These are phyloP conservation scores for Camellia granthamiana DNA, from an alignment of 148 eudicot genomes.

Conservation along the genomic window DNA sequence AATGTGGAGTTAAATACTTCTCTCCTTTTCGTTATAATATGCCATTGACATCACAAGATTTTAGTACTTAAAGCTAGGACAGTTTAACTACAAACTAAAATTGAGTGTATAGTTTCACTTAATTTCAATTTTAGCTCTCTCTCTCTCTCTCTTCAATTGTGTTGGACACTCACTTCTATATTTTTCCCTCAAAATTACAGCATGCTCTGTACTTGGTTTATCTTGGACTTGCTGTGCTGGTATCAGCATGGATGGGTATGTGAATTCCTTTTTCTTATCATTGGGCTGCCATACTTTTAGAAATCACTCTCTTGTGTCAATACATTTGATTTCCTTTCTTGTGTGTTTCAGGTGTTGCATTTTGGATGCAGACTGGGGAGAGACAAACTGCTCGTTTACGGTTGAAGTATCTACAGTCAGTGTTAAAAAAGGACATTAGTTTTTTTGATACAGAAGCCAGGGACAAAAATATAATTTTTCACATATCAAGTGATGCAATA, in stretches of 20 bases:
- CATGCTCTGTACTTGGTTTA: constrained; percentile 63
- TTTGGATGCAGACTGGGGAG: constrained; percentile 81
- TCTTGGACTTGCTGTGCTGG: constrained; percentile 46
- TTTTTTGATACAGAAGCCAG: constrained; percentile 69
- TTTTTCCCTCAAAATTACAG: constrained; percentile 32
- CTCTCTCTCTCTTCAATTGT: not conserved
- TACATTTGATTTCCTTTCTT: not conserved
- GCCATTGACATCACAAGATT: too few species aligned
- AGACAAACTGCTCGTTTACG: constrained; percentile 65
- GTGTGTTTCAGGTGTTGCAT: constrained; percentile 52
- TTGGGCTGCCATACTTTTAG: not conserved
- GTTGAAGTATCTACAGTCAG: constrained; percentile 52
- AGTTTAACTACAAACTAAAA: too few species aligned
- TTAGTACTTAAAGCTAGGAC: too few species aligned
- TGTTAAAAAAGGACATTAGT: constrained; percentile 50
- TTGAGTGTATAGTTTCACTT: not conserved
- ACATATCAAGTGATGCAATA: constrained; percentile 69
- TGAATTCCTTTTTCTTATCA: not conserved
- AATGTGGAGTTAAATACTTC: too few species aligned
- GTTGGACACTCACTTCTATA: not conserved
- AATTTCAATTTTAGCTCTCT: not conserved
- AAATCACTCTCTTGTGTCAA: not conserved
- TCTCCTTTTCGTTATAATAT: too few species aligned
- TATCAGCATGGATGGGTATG: constrained; percentile 67
- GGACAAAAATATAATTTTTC: constrained; percentile 46